phyloP scores from a whole-genome alignment of 306 rosid species.

The Canavalia ensiformis region DNA sequence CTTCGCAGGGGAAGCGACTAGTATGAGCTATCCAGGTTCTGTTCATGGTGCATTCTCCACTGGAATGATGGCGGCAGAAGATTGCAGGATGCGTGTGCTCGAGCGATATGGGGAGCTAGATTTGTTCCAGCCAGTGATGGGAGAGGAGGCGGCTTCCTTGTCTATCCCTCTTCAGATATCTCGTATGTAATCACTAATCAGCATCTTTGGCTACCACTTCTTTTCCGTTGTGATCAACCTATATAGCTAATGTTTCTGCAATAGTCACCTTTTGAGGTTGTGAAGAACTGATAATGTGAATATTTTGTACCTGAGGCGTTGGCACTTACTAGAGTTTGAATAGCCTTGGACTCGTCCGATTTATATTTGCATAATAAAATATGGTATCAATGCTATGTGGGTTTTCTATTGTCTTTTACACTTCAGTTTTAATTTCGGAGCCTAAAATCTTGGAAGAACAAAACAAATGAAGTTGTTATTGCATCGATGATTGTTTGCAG shows the following conservation, averaged over 20 bases:
- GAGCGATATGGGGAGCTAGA: slow-evolving; percentile 95
- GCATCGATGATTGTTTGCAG: not conserved
- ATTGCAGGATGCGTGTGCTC: slow-evolving; percentile 94
- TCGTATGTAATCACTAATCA: slow-evolving; percentile 61
- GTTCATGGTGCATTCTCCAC: slow-evolving; percentile 96
- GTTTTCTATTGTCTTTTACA: not conserved
- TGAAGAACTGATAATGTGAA: slow-evolving; percentile 35
- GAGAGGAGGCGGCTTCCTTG: slow-evolving; percentile 68
- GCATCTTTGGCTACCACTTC: slow-evolving; percentile 7
- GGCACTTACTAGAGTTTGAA: not conserved
- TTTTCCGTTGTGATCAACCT: not conserved
- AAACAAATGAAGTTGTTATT: not conserved
- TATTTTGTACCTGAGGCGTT: not conserved
- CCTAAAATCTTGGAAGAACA: not conserved
- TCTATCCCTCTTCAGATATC: slow-evolving; percentile 82
- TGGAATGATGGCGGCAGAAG: slow-evolving; percentile 97
- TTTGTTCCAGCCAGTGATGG: slow-evolving; percentile 86
- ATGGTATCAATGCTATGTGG: not conserved
- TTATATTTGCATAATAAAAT: not conserved
- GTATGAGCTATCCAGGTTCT: slow-evolving; percentile 85
- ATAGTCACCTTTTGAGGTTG: slow-evolving; percentile 3
- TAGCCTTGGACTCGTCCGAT: not conserved
- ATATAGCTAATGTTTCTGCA: slow-evolving; percentile 13
- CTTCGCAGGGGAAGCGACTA: slow-evolving; percentile 99
- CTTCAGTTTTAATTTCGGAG: not conserved